Evolutionary conservation across 2,329 filamentous ascomycete species (phyloP), one percentile per base, ranked within the genome.

Genomic region (Monilinia vaccinii-corymbosi): DNA sequence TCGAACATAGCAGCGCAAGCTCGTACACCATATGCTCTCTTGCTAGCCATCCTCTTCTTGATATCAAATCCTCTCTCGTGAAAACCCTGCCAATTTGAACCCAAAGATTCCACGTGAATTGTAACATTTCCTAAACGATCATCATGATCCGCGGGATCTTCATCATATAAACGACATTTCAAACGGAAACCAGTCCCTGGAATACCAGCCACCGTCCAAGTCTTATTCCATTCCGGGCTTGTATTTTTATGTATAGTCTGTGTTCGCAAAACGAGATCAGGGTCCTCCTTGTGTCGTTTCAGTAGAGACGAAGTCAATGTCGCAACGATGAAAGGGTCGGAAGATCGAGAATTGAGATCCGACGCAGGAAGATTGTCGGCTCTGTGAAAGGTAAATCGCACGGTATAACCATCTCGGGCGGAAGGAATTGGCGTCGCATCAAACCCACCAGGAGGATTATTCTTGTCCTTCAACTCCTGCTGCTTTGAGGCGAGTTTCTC

Each of bases 131-230:
- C 93, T 23, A 97, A 79, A 31, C 90, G 81, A 74, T 97, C 93
- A 70, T 97, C 88, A 65, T 88, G 84, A 71, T 97, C 89, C 1
- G 86, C 83, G 38, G 86, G 84, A 73, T 97, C 93, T 72, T 97
- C 93, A 69, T 97, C 93, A 74, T 92, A 95, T 21, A 97, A 75
- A 57, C 89, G 82, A 63, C 89, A 91, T 72, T 96, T 96, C 66
- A 97, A 79, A 60, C 80, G 81, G 75, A 96, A 96, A 4, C 92
- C 92, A 0, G 81, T 83, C 0, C 85, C 77, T 0, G 93, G 92
- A 2, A 97, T 81, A 66, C 96, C 95, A 62, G 89, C 90, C 28
- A 97, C 87, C 25, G 91, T 80, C 93, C 93, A 97, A 62, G 90
- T 82, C 42, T 86, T 83, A 51, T 96, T 81, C 93, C 93, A 97